Percentiles rank a stretch among this genome's conserved stretches.
These are phyloP conservation scores for Begonia loranthoides DNA, from an alignment of 306 rosid species.

Conservation along the genomic window DNA sequence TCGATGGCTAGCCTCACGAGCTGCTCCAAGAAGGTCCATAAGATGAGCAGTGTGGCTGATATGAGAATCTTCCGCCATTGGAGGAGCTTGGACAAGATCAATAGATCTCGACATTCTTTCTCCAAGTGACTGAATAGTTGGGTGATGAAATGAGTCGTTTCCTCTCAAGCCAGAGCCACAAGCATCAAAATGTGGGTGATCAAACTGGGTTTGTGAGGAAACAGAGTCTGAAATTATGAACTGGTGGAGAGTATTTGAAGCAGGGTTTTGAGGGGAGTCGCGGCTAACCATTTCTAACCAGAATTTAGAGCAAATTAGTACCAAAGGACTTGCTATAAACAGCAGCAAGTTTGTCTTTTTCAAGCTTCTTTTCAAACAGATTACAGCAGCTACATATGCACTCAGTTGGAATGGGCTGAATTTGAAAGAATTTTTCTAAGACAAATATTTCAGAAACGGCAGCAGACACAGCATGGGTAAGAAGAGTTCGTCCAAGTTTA, in stretches of 20 bases:
- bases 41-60: slow-evolving; percentile 59
- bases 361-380: no score
- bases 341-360: no score
- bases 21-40: slow-evolving; percentile 68
- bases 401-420: no score
- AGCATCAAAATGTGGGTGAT: slow-evolving; percentile 42
- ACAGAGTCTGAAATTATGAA: slow-evolving; percentile 45
- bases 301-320: neutral
- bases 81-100: slow-evolving; percentile 25
- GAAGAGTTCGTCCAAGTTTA: no score
- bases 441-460: no score
- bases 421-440: no score
- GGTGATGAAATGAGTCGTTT: neutral
- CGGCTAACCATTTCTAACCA: slow-evolving; percentile 18
- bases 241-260: slow-evolving; percentile 22
- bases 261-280: slow-evolving; percentile 26
- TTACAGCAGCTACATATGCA: no score
- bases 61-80: slow-evolving; percentile 26
- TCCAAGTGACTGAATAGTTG: neutral
- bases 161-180: no score
- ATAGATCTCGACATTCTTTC: no score
- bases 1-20: slow-evolving; percentile 29
- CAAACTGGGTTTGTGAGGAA: slow-evolving; percentile 36
- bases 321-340: no score
- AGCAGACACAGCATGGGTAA: no score